Conservation (phyloP, 139 green algal species). For the Eudorina sp. region DNA sequence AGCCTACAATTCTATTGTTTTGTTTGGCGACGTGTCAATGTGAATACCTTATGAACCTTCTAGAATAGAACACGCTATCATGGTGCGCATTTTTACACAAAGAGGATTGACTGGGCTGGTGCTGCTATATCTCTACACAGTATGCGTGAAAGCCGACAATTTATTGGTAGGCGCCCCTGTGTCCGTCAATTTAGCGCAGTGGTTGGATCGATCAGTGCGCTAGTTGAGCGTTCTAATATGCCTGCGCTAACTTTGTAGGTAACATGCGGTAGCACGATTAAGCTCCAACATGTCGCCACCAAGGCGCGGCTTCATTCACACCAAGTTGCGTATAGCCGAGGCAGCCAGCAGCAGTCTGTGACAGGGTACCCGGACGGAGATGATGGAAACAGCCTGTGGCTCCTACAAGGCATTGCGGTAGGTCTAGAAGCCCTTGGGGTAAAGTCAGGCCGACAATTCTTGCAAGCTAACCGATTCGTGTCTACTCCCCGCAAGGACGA, state of each 20-base stretch:
- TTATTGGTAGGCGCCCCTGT: background rate
- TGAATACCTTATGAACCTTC: no score
- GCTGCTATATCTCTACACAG: background rate
- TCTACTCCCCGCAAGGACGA: no score
- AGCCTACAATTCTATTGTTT: no score
- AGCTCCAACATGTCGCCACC: conserved; percentile 81
- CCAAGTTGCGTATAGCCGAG: conserved; percentile 87
- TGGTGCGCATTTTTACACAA: no score
- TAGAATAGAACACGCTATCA: no score
- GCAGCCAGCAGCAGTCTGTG: conserved; percentile 92
- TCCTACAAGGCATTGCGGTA: conserved; percentile 69
- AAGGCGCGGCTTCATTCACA: conserved; percentile 87
- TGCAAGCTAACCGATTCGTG: no score
- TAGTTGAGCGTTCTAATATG: background rate
- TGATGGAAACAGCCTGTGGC: conserved; percentile 87
- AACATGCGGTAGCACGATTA: conserved; percentile 92
- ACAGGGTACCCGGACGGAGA: conserved; percentile 79
- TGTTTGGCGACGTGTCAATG: no score
- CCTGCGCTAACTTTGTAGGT: conserved; percentile 68
- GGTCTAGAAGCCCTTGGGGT: no score
- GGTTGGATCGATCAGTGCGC: background rate
- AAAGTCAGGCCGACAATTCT: no score
- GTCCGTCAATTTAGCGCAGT: background rate
- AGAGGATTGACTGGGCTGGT: no score
- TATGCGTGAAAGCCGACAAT: background rate